phyloP scores from a whole-genome alignment of 495 filamentous ascomycete species.

The Aspergillus bertholletiae region DNA sequence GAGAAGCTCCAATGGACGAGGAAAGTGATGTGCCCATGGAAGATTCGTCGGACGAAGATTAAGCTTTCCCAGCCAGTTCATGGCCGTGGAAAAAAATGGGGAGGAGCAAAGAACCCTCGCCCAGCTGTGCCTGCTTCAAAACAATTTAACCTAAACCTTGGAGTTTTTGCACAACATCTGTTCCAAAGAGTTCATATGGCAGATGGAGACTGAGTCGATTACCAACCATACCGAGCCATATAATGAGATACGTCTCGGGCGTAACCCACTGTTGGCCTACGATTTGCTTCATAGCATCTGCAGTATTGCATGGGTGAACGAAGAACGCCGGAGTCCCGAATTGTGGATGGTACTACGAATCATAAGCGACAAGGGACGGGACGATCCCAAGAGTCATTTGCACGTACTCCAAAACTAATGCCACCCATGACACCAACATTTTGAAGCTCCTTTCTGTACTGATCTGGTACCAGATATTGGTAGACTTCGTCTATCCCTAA shows the following conservation, averaged over 20 bases:
- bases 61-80: slow-evolving; percentile 5
- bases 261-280: slow-evolving; percentile 46
- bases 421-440: slow-evolving; percentile 64
- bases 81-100: background rate
- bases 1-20: slow-evolving; percentile 73
- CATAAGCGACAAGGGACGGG: slow-evolving; percentile 34
- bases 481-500: slow-evolving; percentile 67
- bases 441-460: slow-evolving; percentile 54
- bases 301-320: slow-evolving; percentile 83
- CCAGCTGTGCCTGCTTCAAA: slow-evolving; percentile 8
- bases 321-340: slow-evolving; percentile 73
- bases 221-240: slow-evolving; percentile 79
- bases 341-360: slow-evolving; percentile 71
- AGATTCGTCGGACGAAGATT: slow-evolving; percentile 52
- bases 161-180: slow-evolving; percentile 14
- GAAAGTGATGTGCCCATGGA: slow-evolving; percentile 56
- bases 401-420: slow-evolving; percentile 72
- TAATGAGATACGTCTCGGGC: slow-evolving; percentile 66
- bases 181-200: slow-evolving; percentile 47
- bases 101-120: background rate
- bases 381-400: slow-evolving; percentile 9
- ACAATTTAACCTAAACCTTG: slow-evolving; percentile 3
- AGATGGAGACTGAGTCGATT: slow-evolving; percentile 68
- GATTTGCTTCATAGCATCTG: slow-evolving; percentile 62
- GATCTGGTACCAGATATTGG: slow-evolving; percentile 61